Evolutionary conservation across 2,329 filamentous ascomycete genomes (phyloP).

Genomic region (Nectriaceae sp.): DNA sequence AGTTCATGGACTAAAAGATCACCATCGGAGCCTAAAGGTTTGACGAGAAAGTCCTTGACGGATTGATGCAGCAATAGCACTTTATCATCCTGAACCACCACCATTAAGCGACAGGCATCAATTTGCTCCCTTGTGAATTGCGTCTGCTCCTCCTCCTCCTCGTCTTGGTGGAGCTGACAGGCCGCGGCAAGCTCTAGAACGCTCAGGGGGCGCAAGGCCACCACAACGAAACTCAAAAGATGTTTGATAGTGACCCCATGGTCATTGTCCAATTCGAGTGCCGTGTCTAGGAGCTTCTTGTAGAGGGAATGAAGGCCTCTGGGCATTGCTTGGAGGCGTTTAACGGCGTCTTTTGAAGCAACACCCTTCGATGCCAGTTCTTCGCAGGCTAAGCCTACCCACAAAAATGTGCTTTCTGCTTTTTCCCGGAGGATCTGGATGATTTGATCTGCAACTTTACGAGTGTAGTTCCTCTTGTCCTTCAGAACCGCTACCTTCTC

Average conservation of each 20-base stretch:
- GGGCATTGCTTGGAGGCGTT: slow-evolving; percentile 19
- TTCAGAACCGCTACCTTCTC: slow-evolving; percentile 15
- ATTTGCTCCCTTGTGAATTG: slow-evolving; percentile 15
- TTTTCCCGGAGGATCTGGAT: slow-evolving; percentile 19
- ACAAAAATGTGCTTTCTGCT: slow-evolving; percentile 25
- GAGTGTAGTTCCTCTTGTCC: slow-evolving; percentile 17
- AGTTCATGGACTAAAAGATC: no score
- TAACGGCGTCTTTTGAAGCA: slow-evolving; percentile 21
- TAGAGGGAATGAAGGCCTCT: slow-evolving; percentile 19
- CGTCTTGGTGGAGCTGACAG: slow-evolving; percentile 13
- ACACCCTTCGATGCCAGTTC: slow-evolving; percentile 18
- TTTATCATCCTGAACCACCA: slow-evolving; percentile 14
- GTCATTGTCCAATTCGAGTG: slow-evolving; percentile 1
- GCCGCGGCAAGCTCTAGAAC: slow-evolving; percentile 14
- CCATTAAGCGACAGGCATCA: slow-evolving; percentile 14
- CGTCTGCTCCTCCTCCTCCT: slow-evolving; percentile 6
- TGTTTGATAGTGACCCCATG: slow-evolving; percentile 1
- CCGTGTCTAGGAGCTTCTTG: slow-evolving; percentile 10
- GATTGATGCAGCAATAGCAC: slow-evolving; percentile 18
- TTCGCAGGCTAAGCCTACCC: slow-evolving; percentile 24
- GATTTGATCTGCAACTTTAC: slow-evolving; percentile 14
- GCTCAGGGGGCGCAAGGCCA: slow-evolving; percentile 8
- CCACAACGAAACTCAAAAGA: slow-evolving; percentile 11
- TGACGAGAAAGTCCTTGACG: slow-evolving; percentile 16
- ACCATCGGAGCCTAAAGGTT: no score